Evolutionary conservation across 2,329 filamentous ascomycete genomes (phyloP).

Genomic region (Teratosphaeria nubilosa): DNA sequence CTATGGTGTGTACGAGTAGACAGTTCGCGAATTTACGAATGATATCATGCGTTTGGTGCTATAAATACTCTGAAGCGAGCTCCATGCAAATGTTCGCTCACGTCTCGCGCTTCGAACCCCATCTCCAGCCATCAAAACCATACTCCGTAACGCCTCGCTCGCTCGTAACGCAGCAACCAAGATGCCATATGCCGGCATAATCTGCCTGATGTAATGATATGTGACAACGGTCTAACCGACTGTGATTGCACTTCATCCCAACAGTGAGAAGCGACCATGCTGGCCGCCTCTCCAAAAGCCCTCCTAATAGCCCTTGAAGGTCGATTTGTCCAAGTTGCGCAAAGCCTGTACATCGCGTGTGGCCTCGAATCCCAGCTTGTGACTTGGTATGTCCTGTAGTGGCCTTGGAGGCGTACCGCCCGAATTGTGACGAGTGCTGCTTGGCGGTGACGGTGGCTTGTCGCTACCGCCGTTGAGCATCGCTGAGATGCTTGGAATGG

Average conservation of each 20-base stretch:
- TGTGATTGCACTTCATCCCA: not conserved
- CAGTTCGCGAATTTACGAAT: too few species aligned
- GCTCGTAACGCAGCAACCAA: not conserved
- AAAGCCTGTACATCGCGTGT: conserved; percentile 26
- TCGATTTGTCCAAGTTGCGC: conserved; percentile 28
- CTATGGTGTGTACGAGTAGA: too few species aligned
- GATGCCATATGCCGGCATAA: not conserved
- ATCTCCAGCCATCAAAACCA: not conserved
- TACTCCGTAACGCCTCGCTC: not conserved
- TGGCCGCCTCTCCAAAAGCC: not conserved
- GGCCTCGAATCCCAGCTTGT: conserved; percentile 29
- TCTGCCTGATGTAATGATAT: not conserved
- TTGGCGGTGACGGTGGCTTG: conserved; percentile 12
- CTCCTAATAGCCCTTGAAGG: conserved; percentile 19
- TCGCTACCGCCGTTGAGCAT: conserved; percentile 30
- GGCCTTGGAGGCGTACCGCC: conserved; percentile 15
- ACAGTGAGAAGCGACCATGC: not conserved
- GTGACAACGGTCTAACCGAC: not conserved
- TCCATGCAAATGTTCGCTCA: not conserved
- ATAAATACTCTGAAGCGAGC: too few species aligned
- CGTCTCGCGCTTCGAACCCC: not conserved
- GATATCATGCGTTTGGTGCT: too few species aligned
- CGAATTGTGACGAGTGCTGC: conserved; percentile 23
- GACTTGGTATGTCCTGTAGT: conserved; percentile 27
- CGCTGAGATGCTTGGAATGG: conserved; percentile 46